Base-by-base conservation (phyloP, 129 eudicot species). In the Erigeron canadensis region DNA sequence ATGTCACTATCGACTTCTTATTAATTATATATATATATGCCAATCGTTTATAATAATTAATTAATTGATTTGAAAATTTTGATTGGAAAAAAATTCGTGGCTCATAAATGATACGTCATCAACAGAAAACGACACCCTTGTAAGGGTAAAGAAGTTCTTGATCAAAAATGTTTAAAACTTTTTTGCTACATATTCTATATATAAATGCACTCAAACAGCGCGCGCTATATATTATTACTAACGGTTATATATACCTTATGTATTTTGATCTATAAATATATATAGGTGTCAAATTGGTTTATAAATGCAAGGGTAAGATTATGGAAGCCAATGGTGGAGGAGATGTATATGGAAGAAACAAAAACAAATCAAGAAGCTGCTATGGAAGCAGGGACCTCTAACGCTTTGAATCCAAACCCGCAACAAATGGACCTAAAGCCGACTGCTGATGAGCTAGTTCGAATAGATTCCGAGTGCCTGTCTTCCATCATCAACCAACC, bases 271-370 rank as follows among this genome's bases (percentile, higher is more conserved):
- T n/a, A n/a, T n/a, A n/a, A n/a, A n/a, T n/a, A n/a, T n/a, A n/a
- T n/a, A n/a, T n/a, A n/a, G 99, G 99, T 95, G n/a, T 90, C 99
- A 15, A 95, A 95, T 65, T 95, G 99, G 99, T 95, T 95, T 69
- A 95, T 95, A 48, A 95, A 95, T 71, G 97, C 99, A 65, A 84
- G 99, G 69, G 99, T 95, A 43, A 88, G 99, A 75, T 91, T 95
- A 10, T 95, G 99, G 99, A 95, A 95, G 67, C 99, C 99, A 18
- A 95, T 95, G 99, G 97, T 95, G 63, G 99, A 95, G 72, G 94
- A 95, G 62, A 95, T 95, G 99, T 95, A 95, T 82, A 39, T 82
- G 46, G 99, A 95, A 80, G 99, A 95, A 80, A 84, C 81, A 18
- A 88, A 90, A 76, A 91, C 86, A 63, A 71, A 71, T 38, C 81